These are phyloP conservation scores for Coemansia sp. DNA, from an alignment of 192 early-diverging fungal species.

Conservation along the genomic window DNA sequence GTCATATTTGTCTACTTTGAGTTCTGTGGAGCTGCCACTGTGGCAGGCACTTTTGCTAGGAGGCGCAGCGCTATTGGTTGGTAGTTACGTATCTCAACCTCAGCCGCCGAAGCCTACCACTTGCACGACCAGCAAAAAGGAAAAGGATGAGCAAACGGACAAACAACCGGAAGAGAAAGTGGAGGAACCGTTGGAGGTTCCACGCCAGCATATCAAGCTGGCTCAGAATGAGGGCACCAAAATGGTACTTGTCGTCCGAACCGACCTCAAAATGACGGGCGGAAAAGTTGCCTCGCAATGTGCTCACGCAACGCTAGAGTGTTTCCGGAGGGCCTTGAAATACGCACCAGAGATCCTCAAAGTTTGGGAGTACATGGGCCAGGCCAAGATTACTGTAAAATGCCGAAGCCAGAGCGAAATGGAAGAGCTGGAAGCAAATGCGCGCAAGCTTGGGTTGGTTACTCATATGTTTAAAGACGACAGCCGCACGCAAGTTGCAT, in stretches of 20 bases:
- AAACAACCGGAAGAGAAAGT: neutral
- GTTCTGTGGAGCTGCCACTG: conserved; percentile 19
- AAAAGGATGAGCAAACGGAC: neutral
- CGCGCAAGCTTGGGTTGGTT: conserved; percentile 80
- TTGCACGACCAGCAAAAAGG: neutral
- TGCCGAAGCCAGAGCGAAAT: conserved; percentile 66
- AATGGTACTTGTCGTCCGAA: conserved; percentile 73
- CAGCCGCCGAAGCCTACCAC: neutral
- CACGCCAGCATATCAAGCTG: neutral
- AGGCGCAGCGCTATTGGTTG: conserved; percentile 11
- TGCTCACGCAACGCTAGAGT: conserved; percentile 82
- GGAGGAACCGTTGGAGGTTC: neutral
- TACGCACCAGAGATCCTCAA: conserved; percentile 39
- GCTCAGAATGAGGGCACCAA: conserved; percentile 11
- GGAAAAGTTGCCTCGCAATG: conserved; percentile 91
- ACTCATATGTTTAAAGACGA: conserved; percentile 26
- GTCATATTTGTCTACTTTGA: conserved; percentile 1
- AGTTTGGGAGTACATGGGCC: conserved; percentile 71
- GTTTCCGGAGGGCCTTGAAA: conserved; percentile 56
- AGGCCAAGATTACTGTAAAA: conserved; percentile 81
- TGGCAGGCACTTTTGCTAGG: conserved; percentile 39
- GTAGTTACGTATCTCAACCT: conserved; percentile 6
- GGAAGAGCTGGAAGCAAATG: conserved; percentile 34
- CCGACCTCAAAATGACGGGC: conserved; percentile 82
- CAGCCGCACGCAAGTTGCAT: conserved; percentile 50